Base-by-base conservation (phyloP, 441 rosid genomes). In the Pelargonium cotyledonis region DNA sequence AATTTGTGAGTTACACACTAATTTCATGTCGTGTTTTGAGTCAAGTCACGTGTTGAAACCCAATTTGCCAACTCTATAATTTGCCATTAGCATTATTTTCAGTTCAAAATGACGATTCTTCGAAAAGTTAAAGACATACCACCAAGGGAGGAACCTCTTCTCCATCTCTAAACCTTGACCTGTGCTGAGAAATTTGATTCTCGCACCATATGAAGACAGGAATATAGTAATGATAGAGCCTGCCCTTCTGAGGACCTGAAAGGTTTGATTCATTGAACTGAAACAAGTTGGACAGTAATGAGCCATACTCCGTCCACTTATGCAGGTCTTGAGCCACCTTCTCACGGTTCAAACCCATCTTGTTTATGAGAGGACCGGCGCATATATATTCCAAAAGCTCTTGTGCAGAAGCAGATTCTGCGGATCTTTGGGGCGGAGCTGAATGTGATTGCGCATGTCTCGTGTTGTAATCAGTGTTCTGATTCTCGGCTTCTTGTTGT, bases 121-220 rank as follows among this genome's bases (percentile, higher is more conserved):
- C 43, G 9, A 40, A 40, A 40, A 40, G 9, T 40, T 40, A 40
- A 8, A 40, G 7, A 65, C 72, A 29, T 91, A 91, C 99, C 96
- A 90, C 91, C 73, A 95, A 75, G 26, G 99, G 97, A 83, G 97
- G 86, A 18, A 84, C 75, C 64, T 90, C 95, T 76, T 83, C 96
- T 58, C 82, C 85, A 16, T 53, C 72, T 68, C 84, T 72, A 40
- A 86, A 91, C 76, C 72, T 78, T 55, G 92, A 84, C 6, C 3
- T 14, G 69, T 89, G 89, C 72, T 84, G 77, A 64, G 89, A 78
- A 78, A 92, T 88, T 85, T 89, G 85, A 62, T 83, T 83, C 82
- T 92, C 89, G 57, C 96, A 90, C 97, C 98, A 92, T 0, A 92
- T 2, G 78, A 89, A 92, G 57, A 92, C 96, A 4, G 97, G 98